Evolutionary conservation across 306 rosid species (phyloP), one percentile per base, ranked within the genome.

Genomic region (Lablab purpureus): DNA sequence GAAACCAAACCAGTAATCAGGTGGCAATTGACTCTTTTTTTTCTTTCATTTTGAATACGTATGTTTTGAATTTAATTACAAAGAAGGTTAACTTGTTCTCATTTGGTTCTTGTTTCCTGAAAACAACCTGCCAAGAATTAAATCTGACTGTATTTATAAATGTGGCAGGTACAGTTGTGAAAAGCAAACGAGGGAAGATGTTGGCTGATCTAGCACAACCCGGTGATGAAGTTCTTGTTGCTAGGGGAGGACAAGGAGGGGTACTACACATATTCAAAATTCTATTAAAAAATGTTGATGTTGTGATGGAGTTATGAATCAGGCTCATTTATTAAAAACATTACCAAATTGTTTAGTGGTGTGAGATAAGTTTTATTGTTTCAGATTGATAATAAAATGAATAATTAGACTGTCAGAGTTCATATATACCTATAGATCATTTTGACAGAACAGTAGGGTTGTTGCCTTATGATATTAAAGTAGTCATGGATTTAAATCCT

Each of bases 221-320:
- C 3, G 93, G 94, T 56, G 98, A 96, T 52, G 96, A 96, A 86
- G 80, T 96, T 82, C 90, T 91, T 74, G 99, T 91, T 43, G 99
- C 96, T 0, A 89, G 94, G 87, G 98, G 99, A 6, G 99, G 98
- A 78, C 97, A 91, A 84, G 99, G 99, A 88, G 99, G 98, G 98
- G 98, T 91, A 86, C 75, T 88, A 50, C 75, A 54, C 72, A 54
- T 27, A n/a, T 40, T 72, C 55, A 4, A 11, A 15, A 6, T 43
- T 46, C 15, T 50, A 70, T 84, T n/a, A 10, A 34, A 18, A 28
- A 11, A 52, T 47, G 6, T 56, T 65, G 9, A 6, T 73, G 63
- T 60, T 28, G 52, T 67, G 7, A 5, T 15, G 30, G 67, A 83
- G 47, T 43, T 17, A 10, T 80, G 67, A 62, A n/a, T 37, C 56